Evolutionary conservation across 2,329 filamentous ascomycete genomes (phyloP).

Genomic region (Cladophialophora chaetospira): DNA sequence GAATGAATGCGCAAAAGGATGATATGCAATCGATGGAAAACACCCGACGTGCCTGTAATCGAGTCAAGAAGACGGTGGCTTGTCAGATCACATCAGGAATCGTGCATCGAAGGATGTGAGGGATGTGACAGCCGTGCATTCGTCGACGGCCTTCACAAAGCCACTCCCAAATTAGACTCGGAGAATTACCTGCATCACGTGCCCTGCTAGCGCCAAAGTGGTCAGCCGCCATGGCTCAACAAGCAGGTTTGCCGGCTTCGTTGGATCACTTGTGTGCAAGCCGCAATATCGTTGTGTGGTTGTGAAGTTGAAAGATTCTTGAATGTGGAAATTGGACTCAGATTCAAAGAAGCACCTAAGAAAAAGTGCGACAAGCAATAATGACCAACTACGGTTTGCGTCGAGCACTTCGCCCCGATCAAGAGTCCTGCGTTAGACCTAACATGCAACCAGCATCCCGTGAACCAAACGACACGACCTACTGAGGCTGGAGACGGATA

Average conservation of each 20-base stretch:
- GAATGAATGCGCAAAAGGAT: constrained; percentile 13
- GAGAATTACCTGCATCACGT: constrained; percentile 9
- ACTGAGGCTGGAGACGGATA: too few species aligned
- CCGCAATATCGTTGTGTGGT: too few species aligned
- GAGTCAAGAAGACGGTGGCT: constrained; percentile 17
- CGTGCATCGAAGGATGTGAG: constrained; percentile 8
- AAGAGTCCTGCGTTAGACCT: neutral
- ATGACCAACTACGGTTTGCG: neutral
- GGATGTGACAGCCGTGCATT: constrained; percentile 15
- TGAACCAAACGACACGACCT: too few species aligned
- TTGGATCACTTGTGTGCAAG: too few species aligned
- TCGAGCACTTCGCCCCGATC: neutral
- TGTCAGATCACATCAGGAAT: constrained; percentile 17
- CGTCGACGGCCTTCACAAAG: constrained; percentile 12
- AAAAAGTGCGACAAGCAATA: neutral
- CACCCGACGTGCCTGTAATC: neutral
- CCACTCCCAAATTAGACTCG: constrained; percentile 17
- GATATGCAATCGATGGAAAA: constrained; percentile 14
- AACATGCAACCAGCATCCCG: too few species aligned
- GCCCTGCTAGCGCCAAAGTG: neutral
- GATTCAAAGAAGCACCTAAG: neutral
- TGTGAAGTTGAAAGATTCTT: neutral
- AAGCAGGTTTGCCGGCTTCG: neutral
- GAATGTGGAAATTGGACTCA: too few species aligned
- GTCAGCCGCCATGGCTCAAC: neutral